These are phyloP conservation scores for Salix exigua DNA, from an alignment of 345 rosid genomes.

Conservation along the genomic window DNA sequence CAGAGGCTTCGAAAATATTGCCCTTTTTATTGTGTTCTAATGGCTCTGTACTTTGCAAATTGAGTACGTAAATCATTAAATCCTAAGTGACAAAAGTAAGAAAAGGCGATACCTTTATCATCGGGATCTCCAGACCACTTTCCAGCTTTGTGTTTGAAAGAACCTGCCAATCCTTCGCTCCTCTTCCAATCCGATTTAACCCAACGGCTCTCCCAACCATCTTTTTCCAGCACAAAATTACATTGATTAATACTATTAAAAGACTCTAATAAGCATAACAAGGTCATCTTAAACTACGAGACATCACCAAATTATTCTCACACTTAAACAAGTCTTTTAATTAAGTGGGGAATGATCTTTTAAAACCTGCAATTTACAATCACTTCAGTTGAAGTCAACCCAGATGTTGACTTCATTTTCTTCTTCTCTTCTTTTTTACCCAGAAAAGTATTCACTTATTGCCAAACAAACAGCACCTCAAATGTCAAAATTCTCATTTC, in stretches of 20 bases:
- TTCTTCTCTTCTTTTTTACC: not conserved
- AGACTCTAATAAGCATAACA: not conserved
- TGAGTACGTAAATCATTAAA: not conserved
- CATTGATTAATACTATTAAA: not conserved
- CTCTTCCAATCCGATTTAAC: conserved; percentile 34
- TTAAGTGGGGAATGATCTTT: not conserved
- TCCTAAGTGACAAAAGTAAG: too few species aligned
- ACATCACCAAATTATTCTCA: not conserved
- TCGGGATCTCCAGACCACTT: conserved; percentile 18
- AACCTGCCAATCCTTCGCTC: conserved; percentile 17
- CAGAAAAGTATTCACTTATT: not conserved
- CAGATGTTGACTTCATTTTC: not conserved
- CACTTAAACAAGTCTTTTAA: not conserved
- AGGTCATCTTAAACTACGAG: not conserved
- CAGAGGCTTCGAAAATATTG: not conserved
- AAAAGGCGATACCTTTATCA: conserved; percentile 10
- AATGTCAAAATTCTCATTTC: not conserved
- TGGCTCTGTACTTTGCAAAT: not conserved
- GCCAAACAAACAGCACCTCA: too few species aligned
- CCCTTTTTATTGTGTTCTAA: not conserved
- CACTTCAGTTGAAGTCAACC: not conserved
- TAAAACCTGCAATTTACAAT: not conserved
- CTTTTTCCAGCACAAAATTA: conserved; percentile 27
- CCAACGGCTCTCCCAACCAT: conserved; percentile 94
- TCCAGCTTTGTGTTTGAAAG: conserved; percentile 20